A percentile compares a stretch with the other conserved stretches of the same genome.
These are phyloP conservation scores for Westerdykella aurantiaca DNA, from an alignment of 2,329 filamentous ascomycete genomes.

Conservation along the genomic window DNA sequence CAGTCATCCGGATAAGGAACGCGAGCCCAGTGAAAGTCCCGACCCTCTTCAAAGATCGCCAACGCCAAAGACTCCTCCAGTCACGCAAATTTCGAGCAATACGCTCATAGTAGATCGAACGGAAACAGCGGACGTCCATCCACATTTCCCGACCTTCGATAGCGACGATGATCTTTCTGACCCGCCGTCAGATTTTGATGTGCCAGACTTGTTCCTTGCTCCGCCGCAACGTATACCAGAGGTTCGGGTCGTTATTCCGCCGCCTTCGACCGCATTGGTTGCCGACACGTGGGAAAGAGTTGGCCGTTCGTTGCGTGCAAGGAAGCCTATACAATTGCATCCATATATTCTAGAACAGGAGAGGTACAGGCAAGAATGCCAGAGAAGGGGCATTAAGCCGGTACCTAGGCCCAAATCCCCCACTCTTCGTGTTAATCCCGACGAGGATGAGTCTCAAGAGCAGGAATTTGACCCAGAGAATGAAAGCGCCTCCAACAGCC, in stretches of 20 bases:
- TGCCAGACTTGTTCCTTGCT: neutral
- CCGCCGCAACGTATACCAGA: conserved; percentile 20
- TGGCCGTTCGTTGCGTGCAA: conserved; percentile 37
- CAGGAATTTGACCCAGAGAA: conserved; percentile 26
- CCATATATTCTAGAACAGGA: conserved; percentile 44
- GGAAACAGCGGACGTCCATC: neutral
- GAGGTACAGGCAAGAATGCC: conserved; percentile 39
- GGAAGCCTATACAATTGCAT: conserved; percentile 46
- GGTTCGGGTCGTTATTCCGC: conserved; percentile 27
- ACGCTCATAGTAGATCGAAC: too few species aligned
- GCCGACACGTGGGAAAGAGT: conserved; percentile 3
- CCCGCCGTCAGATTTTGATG: conserved; percentile 11
- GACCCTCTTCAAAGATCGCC: conserved; percentile 24
- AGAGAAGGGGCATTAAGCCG: conserved; percentile 41
- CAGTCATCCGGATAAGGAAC: neutral
- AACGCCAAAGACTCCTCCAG: conserved; percentile 2
- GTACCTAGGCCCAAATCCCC: conserved; percentile 32
- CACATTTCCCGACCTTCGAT: neutral
- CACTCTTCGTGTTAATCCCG: conserved; percentile 10
- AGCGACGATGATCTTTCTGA: conserved; percentile 22
- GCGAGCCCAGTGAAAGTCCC: conserved; percentile 21
- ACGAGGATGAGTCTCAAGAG: conserved; percentile 26
- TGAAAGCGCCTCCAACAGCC: conserved; percentile 16
- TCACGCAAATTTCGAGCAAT: neutral
- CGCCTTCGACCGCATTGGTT: neutral